These are phyloP conservation scores for Exophiala xenobiotica DNA, from an alignment of 2,329 filamentous ascomycete genomes.

Conservation along the genomic window DNA sequence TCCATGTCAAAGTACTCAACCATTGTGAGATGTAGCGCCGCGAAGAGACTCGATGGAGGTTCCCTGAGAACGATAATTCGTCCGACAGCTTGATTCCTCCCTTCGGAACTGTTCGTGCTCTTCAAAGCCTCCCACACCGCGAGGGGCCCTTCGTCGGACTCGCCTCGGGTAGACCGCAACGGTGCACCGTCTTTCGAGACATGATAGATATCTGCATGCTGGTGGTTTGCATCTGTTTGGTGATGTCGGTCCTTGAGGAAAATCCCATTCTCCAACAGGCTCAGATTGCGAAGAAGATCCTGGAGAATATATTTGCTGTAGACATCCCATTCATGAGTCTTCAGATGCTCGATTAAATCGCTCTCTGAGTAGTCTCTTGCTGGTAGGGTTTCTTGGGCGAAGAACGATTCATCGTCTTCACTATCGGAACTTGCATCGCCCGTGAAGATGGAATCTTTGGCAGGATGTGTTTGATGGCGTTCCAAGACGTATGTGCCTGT, in stretches of 20 bases:
- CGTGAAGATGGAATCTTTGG: slow-evolving; percentile 29
- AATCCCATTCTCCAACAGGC: slow-evolving; percentile 34
- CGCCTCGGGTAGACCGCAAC: slow-evolving; percentile 36
- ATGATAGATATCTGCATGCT: slow-evolving; percentile 60
- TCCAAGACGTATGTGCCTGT: slow-evolving; percentile 15
- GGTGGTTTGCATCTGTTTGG: slow-evolving; percentile 42
- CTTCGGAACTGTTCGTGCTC: slow-evolving; percentile 37
- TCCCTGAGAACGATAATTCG: slow-evolving; percentile 62
- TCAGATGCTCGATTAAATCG: slow-evolving; percentile 47
- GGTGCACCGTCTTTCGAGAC: slow-evolving; percentile 50
- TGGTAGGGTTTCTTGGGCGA: slow-evolving; percentile 43
- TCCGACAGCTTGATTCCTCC: slow-evolving; percentile 52
- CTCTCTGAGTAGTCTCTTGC: slow-evolving; percentile 44
- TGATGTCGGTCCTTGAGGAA: slow-evolving; percentile 47
- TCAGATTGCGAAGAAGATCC: slow-evolving; percentile 44
- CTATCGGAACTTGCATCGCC: slow-evolving; percentile 39
- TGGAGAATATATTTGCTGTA: slow-evolving; percentile 43
- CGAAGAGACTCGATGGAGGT: slow-evolving; percentile 60
- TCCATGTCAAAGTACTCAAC: slow-evolving; percentile 61
- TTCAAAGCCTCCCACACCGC: slow-evolving; percentile 38
- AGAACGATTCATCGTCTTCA: slow-evolving; percentile 40
- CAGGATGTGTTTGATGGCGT: slow-evolving; percentile 10
- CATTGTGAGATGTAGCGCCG: slow-evolving; percentile 59
- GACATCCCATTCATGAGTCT: slow-evolving; percentile 44
- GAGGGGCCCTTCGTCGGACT: slow-evolving; percentile 35